A percentile compares a stretch with the other conserved stretches of the same genome.
These are phyloP conservation scores for Neopestalotiopsis sp. DNA, from an alignment of 2,329 filamentous ascomycete genomes.

Conservation along the genomic window DNA sequence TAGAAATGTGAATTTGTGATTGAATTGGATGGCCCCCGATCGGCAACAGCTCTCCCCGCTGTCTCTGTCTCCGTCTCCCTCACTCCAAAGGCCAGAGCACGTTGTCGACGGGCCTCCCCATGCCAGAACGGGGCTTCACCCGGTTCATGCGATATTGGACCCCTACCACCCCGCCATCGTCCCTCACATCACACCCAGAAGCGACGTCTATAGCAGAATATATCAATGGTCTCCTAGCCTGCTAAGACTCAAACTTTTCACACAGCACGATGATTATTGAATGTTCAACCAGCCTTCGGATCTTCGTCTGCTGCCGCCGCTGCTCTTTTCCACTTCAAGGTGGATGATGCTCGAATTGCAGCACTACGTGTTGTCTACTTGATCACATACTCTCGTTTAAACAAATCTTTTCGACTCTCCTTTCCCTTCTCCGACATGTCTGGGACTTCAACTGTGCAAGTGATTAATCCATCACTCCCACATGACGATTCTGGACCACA, in stretches of 20 bases:
- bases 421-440: background rate
- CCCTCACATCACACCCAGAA: background rate
- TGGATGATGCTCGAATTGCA: conserved; percentile 3
- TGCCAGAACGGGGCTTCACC: background rate
- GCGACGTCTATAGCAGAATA: background rate
- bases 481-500: conserved; percentile 14
- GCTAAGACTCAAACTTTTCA: background rate
- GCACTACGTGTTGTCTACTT: background rate
- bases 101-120: no score
- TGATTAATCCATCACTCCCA: conserved; percentile 12
- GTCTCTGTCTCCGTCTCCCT: background rate
- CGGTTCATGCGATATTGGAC: background rate
- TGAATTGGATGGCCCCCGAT: background rate
- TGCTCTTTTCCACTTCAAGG: conserved; percentile 1
- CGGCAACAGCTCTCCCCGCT: background rate
- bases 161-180: background rate
- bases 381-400: background rate
- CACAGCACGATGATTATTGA: background rate
- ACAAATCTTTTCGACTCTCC: background rate
- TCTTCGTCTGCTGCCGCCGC: background rate
- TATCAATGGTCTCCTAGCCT: background rate
- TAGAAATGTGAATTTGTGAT: background rate
- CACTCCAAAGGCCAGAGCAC: no score
- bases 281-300: background rate
- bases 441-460: conserved; percentile 1